A percentile compares a stretch with the other conserved stretches of the same genome.
phyloP scores from a whole-genome alignment of 176 grass and related monocot genomes.

The Themeda triandra region DNA sequence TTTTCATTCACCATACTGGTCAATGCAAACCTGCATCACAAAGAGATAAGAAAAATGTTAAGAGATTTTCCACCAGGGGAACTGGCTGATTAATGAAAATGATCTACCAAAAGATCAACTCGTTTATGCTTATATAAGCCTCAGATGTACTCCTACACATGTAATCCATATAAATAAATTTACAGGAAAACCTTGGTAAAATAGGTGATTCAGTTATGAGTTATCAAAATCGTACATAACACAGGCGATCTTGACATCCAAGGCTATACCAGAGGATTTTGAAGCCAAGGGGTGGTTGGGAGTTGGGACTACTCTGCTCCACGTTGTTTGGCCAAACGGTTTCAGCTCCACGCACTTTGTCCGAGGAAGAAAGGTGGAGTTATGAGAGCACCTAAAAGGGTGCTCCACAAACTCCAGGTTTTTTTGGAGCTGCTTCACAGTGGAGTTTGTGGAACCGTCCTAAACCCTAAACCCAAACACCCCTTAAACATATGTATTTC shows the following conservation, averaged over 20 bases:
- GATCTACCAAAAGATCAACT: background rate
- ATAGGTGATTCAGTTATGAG: background rate
- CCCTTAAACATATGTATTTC: background rate
- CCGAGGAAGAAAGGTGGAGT: too few species aligned
- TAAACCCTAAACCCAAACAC: too few species aligned
- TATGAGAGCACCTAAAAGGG: too few species aligned
- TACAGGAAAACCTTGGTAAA: background rate
- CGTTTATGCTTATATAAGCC: background rate
- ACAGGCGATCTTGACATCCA: background rate
- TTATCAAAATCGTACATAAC: background rate
- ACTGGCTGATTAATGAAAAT: background rate
- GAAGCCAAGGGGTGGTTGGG: too few species aligned
- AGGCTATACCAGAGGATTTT: background rate
- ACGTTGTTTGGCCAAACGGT: too few species aligned
- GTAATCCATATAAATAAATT: background rate
- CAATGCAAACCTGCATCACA: constrained; percentile 22
- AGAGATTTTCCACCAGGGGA: background rate
- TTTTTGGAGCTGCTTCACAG: too few species aligned
- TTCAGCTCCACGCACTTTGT: too few species aligned
- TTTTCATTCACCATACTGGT: constrained; percentile 29
- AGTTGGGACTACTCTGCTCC: too few species aligned
- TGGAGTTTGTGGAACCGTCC: too few species aligned
- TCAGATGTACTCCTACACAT: background rate
- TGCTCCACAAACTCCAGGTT: too few species aligned
- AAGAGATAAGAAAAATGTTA: background rate